These are phyloP conservation scores for Saccharomycopsis guyanensis DNA, from an alignment of 805 yeast genomes.

Conservation along the genomic window DNA sequence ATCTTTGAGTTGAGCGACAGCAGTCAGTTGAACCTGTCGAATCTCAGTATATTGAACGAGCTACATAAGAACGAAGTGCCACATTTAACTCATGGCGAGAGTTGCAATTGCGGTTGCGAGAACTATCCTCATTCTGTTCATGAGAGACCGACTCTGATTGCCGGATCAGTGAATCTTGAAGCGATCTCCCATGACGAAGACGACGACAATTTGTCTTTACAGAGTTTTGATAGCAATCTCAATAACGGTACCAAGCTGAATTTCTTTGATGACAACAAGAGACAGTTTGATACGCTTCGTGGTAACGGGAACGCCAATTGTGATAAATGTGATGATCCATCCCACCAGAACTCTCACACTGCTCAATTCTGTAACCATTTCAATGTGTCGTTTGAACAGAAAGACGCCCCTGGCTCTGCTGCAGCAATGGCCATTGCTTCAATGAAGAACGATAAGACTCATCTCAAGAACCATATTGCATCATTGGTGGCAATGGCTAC, in stretches of 20 bases:
- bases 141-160: constrained; percentile 58
- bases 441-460: constrained; percentile 24
- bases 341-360: constrained; percentile 5
- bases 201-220: constrained; percentile 23
- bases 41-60: constrained; percentile 27
- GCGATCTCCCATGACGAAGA: constrained; percentile 46
- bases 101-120: constrained; percentile 48
- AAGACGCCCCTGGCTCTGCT: constrained; percentile 71
- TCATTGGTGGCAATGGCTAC: constrained; percentile 61
- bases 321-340: background rate
- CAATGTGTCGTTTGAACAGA: constrained; percentile 48
- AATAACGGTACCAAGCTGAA: constrained; percentile 4
- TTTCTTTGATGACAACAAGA: constrained; percentile 17
- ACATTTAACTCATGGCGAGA: constrained; percentile 35
- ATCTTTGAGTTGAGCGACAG: constrained; percentile 10
- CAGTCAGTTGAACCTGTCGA: constrained; percentile 28
- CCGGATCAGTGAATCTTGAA: constrained; percentile 47
- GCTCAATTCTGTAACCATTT: constrained; percentile 19
- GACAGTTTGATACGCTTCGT: constrained; percentile 12
- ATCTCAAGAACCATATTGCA: constrained; percentile 41
- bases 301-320: background rate
- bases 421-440: constrained; percentile 46
- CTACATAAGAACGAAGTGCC: constrained; percentile 24
- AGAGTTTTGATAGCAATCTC: constrained; percentile 22
- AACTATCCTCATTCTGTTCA: constrained; percentile 46